Conservation (phyloP, 257 asterid genomes). For the Solanum piurae region DNA sequence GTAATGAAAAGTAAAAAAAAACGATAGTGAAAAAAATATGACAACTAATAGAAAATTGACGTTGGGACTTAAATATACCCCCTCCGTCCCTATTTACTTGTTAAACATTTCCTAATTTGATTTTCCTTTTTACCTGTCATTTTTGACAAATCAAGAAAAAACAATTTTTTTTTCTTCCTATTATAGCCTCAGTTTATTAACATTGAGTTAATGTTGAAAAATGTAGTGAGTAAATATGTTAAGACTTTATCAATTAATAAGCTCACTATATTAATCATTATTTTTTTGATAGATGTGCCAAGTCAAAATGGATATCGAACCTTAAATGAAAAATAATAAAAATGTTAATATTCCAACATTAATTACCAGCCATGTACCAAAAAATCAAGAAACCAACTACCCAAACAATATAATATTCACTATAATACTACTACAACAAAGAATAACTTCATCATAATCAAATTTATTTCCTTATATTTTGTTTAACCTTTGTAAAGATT, state of each 20-base stretch:
- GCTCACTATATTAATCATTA: fast-evolving
- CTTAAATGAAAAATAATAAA: too few relatives aligned
- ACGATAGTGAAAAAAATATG: neutral
- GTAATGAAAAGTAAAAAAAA: neutral
- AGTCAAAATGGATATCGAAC: neutral
- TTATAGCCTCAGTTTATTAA: too few relatives aligned
- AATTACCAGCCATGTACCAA: neutral
- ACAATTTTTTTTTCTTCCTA: too few relatives aligned
- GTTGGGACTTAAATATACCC: neutral
- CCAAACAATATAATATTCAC: neutral
- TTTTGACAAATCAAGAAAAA: too few relatives aligned
- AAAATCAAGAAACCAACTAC: neutral
- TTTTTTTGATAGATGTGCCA: fast-evolving
- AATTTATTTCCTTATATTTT: neutral
- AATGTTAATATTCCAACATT: neutral
- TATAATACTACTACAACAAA: neutral
- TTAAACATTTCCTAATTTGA: neutral
- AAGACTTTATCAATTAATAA: too few relatives aligned
- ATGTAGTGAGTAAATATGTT: too few relatives aligned
- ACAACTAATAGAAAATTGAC: neutral
- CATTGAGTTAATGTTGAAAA: neutral
- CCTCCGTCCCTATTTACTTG: neutral
- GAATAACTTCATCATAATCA: neutral
- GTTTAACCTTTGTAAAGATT: neutral
- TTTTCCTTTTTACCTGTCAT: too few relatives aligned